A percentile compares a stretch with the other conserved stretches of the same genome.
These are phyloP conservation scores for Gossypium stocksii DNA, from an alignment of 345 rosid genomes.

Conservation along the genomic window DNA sequence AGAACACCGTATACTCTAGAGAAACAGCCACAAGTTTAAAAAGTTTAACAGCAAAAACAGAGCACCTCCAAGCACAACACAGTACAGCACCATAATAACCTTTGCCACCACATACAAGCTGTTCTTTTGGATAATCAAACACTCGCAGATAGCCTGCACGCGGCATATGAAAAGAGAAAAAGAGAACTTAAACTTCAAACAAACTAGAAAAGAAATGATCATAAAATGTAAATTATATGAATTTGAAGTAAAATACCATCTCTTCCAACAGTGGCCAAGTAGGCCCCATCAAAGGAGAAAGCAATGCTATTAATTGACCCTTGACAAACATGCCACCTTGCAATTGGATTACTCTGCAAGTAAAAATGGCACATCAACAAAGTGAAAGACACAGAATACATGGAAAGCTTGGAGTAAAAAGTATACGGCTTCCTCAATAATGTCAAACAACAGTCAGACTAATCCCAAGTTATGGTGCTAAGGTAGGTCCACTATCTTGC, in stretches of 20 bases:
- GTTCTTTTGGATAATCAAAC: slow-evolving; percentile 75
- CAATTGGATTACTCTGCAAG: slow-evolving; percentile 92
- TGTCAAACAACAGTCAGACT: background rate
- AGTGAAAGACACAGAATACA: slow-evolving; percentile 2
- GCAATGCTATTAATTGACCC: slow-evolving; percentile 85
- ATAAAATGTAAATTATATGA: background rate
- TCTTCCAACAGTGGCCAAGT: slow-evolving; percentile 95
- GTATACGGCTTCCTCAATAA: background rate
- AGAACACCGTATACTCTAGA: slow-evolving; percentile 4
- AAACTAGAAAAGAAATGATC: slow-evolving; percentile 9
- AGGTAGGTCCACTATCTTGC: background rate
- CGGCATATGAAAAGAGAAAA: background rate
- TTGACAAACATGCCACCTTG: slow-evolving; percentile 98
- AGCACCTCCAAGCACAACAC: slow-evolving; percentile 81
- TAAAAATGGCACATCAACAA: slow-evolving; percentile 24
- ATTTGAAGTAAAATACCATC: slow-evolving; percentile 53
- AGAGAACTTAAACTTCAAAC: slow-evolving; percentile 13
- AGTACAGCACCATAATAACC: slow-evolving; percentile 75
- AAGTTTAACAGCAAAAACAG: background rate
- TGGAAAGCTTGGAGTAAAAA: slow-evolving; percentile 12
- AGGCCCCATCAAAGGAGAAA: slow-evolving; percentile 78
- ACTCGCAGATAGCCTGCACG: slow-evolving; percentile 84
- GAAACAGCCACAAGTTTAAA: background rate
- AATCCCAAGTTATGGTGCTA: background rate
- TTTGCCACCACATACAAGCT: slow-evolving; percentile 60